Conservation (phyloP, 2,329 filamentous ascomycete species). For the Verruconis gallopava region DNA sequence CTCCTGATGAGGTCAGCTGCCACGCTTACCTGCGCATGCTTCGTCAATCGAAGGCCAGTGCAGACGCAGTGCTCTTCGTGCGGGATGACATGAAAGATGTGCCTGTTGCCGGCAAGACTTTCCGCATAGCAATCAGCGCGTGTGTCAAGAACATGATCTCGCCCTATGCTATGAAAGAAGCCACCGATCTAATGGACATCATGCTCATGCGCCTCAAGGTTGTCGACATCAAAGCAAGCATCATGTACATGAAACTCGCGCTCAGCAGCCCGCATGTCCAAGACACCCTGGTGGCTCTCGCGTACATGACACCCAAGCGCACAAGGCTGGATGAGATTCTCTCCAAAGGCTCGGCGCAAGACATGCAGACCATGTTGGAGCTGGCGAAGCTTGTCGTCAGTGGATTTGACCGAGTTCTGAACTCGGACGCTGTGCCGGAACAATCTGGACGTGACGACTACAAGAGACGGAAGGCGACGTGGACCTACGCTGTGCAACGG, state of each 20-base stretch:
- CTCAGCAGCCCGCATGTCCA: constrained; percentile 26
- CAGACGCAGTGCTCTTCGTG: constrained; percentile 47
- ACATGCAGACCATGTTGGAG: neutral
- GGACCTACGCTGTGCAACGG: neutral
- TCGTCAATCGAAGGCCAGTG: constrained; percentile 51
- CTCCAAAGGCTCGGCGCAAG: neutral
- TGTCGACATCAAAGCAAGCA: constrained; percentile 40
- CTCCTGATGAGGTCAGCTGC: constrained; percentile 61
- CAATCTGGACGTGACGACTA: neutral
- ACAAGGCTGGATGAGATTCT: neutral
- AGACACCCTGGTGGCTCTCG: constrained; percentile 14
- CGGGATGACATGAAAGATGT: constrained; percentile 30
- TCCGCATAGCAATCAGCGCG: constrained; percentile 58
- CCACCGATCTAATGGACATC: constrained; percentile 49
- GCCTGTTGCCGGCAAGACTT: constrained; percentile 33
- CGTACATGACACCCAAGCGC: neutral
- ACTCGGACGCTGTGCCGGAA: neutral
- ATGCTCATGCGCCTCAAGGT: constrained; percentile 39
- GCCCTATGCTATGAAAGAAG: constrained; percentile 50
- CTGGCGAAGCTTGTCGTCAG: neutral
- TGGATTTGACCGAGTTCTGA: neutral
- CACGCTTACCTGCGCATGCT: constrained; percentile 55
- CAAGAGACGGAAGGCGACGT: neutral
- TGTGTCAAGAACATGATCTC: constrained; percentile 71
- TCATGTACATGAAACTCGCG: constrained; percentile 44